A percentile compares a stretch with the other conserved stretches of the same genome.
phyloP scores from a whole-genome alignment of 257 asterid species.

The Gentiana straminea region DNA sequence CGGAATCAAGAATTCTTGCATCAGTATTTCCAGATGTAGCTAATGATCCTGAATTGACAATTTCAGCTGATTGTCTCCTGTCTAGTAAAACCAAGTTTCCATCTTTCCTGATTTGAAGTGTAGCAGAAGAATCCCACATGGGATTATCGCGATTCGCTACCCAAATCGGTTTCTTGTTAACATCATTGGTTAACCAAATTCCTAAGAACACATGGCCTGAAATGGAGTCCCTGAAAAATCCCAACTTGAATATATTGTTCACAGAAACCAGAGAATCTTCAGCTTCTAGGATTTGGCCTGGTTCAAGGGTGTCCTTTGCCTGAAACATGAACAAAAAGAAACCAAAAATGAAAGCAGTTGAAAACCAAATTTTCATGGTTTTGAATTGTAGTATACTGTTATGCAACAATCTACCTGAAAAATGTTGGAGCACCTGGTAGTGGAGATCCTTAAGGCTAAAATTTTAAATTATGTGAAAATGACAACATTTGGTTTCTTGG shows the following conservation, averaged over 20 bases:
- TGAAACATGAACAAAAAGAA: background rate
- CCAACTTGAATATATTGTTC: background rate
- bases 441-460: background rate
- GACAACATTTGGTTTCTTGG: background rate
- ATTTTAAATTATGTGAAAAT: background rate
- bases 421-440: background rate
- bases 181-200: constrained; percentile 6
- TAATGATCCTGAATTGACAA: background rate
- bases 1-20: constrained; percentile 5
- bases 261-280: background rate
- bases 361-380: background rate
- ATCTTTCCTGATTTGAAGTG: constrained; percentile 4
- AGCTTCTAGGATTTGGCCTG: background rate
- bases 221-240: constrained; percentile 3
- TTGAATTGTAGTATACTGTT: background rate
- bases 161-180: background rate
- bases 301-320: constrained; percentile 2
- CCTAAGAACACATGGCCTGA: background rate
- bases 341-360: background rate
- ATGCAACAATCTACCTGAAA: background rate
- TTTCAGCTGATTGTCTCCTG: background rate
- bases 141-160: constrained; percentile 8
- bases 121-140: background rate
- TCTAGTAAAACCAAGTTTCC: constrained; percentile 2
- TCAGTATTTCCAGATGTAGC: constrained; percentile 1